Evolutionary conservation across 2,329 filamentous ascomycete genomes (phyloP).

Genomic region (Ophiostoma quercus): DNA sequence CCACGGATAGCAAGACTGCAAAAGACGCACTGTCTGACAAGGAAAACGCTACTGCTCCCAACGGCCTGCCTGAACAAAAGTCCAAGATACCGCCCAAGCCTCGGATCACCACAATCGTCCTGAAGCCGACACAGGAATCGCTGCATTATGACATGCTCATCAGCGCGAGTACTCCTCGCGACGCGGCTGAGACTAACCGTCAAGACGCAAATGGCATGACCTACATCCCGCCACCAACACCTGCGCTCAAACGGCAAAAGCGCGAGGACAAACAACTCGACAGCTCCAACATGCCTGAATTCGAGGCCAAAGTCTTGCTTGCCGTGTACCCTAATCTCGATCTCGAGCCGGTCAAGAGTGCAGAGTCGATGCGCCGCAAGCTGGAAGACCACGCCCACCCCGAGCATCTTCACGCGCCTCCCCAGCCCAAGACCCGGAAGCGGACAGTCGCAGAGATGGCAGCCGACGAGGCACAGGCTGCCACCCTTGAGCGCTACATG

Average conservation of each 20-base stretch:
- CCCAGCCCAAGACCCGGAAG: conserved; percentile 83
- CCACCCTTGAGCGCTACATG: conserved; percentile 87
- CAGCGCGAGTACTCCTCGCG: conserved; percentile 65
- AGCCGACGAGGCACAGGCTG: conserved; percentile 86
- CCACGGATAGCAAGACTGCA: conserved; percentile 40
- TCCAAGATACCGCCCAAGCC: conserved; percentile 50
- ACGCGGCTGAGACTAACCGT: conserved; percentile 26
- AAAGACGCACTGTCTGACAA: conserved; percentile 44
- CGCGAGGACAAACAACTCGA: conserved; percentile 71
- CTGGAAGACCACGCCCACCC: conserved; percentile 70
- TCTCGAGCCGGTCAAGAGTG: conserved; percentile 67
- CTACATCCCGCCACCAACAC: conserved; percentile 61
- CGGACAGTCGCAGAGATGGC: conserved; percentile 91
- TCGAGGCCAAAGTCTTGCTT: conserved; percentile 70
- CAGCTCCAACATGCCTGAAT: conserved; percentile 63
- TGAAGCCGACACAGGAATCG: conserved; percentile 76
- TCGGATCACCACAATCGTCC: conserved; percentile 69
- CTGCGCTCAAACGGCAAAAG: conserved; percentile 62
- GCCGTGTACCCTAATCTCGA: conserved; percentile 69
- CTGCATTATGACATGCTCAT: conserved; percentile 68
- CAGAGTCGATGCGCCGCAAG: conserved; percentile 64
- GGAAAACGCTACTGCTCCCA: conserved; percentile 47
- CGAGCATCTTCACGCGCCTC: conserved; percentile 68
- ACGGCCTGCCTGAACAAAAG: conserved; percentile 44
- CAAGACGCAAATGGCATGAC: conserved; percentile 26